Evolutionary conservation across 2,329 filamentous ascomycete species (phyloP).

Genomic region (Clarireedia hainanense): DNA sequence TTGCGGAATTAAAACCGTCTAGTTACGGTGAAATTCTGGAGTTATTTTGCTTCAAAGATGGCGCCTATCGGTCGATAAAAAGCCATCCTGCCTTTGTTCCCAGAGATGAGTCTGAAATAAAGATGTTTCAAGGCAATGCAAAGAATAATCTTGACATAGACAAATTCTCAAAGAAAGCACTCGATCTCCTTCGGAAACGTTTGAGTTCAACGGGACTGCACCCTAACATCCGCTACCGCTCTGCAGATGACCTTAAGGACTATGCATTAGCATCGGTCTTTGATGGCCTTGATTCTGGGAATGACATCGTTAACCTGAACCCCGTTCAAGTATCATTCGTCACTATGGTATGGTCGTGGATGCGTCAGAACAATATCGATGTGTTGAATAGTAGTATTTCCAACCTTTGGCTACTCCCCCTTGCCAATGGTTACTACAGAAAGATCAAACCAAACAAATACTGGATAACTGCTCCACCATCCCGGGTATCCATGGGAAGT

Average conservation of each 20-base stretch:
- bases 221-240: conserved; percentile 16
- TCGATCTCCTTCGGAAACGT: not conserved
- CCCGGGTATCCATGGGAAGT: not conserved
- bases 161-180: conserved; percentile 7
- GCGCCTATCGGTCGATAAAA: conserved; percentile 13
- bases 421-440: conserved; percentile 18
- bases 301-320: conserved; percentile 12
- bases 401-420: conserved; percentile 25
- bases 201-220: conserved; percentile 10
- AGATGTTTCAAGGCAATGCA: conserved; percentile 14
- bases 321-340: conserved; percentile 6
- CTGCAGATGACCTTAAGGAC: conserved; percentile 6
- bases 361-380: conserved; percentile 13
- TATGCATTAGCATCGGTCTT: conserved; percentile 16
- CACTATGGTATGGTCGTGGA: conserved; percentile 14
- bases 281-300: not conserved
- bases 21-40: conserved; percentile 11
- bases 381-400: conserved; percentile 10
- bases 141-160: conserved; percentile 14
- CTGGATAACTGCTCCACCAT: not conserved
- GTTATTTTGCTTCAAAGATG: conserved; percentile 22
- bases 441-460: conserved; percentile 12
- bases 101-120: conserved; percentile 15
- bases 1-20: conserved; percentile 7
- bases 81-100: conserved; percentile 11